Conservation (phyloP, 2,329 filamentous ascomycete species). For the Keithomyces neogunnii region DNA sequence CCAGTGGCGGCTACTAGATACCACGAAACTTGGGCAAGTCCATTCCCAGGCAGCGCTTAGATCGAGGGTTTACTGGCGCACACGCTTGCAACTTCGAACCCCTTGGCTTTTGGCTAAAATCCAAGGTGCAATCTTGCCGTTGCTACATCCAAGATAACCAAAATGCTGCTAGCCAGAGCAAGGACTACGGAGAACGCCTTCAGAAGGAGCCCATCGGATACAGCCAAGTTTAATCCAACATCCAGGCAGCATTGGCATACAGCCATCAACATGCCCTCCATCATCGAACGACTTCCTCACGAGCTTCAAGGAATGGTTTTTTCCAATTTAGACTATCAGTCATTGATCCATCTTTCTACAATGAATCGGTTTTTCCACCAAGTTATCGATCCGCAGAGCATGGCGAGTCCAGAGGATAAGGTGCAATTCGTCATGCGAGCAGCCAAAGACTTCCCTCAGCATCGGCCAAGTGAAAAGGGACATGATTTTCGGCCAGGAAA, state of each 20-base stretch:
- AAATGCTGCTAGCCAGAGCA: slow-evolving; percentile 7
- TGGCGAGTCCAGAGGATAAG: slow-evolving; percentile 27
- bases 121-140: too few relatives aligned
- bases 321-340: slow-evolving; percentile 29
- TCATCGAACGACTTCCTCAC: slow-evolving; percentile 24
- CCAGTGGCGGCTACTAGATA: too few relatives aligned
- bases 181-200: background rate
- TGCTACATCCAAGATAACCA: background rate
- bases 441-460: slow-evolving; percentile 31
- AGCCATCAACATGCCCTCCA: slow-evolving; percentile 12
- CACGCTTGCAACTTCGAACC: too few relatives aligned
- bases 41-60: too few relatives aligned
- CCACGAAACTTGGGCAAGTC: too few relatives aligned
- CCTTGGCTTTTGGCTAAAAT: too few relatives aligned
- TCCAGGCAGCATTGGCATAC: slow-evolving; percentile 5
- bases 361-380: slow-evolving; percentile 26
- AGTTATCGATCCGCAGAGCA: slow-evolving; percentile 22
- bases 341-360: slow-evolving; percentile 30
- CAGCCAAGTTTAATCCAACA: background rate
- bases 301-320: slow-evolving; percentile 26
- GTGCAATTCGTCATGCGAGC: slow-evolving; percentile 32
- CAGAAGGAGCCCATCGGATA: slow-evolving; percentile 7
- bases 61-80: too few relatives aligned
- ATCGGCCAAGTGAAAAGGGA: slow-evolving; percentile 28
- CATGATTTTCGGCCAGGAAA: slow-evolving; percentile 30